Conservation (phyloP, 306 rosid genomes). For the Alnus glutinosa region DNA sequence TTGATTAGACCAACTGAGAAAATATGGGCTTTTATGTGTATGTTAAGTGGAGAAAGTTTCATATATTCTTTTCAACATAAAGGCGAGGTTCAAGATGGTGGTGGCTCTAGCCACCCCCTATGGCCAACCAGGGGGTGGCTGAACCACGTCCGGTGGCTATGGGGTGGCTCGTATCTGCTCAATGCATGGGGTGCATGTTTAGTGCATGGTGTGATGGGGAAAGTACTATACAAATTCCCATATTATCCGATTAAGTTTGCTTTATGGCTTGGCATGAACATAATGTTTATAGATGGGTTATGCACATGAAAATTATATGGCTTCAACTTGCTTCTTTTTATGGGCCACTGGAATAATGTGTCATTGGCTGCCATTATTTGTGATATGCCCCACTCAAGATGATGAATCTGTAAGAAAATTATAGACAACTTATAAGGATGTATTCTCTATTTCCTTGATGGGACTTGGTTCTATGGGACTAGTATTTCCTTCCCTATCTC, state of each 20-base stretch:
- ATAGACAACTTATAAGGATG: neutral
- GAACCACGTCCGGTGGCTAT: too few relatives aligned
- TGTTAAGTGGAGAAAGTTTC: too few relatives aligned
- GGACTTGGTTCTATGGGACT: neutral
- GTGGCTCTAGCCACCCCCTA: too few relatives aligned
- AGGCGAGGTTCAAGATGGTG: too few relatives aligned
- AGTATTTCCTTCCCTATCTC: neutral
- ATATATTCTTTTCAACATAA: too few relatives aligned
- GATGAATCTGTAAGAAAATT: neutral
- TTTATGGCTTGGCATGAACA: neutral
- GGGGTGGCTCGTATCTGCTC: too few relatives aligned
- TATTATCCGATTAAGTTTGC: neutral
- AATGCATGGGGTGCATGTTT: too few relatives aligned
- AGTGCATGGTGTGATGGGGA: neutral
- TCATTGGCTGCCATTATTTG: neutral
- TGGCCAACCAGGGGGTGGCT: too few relatives aligned
- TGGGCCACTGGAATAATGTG: neutral
- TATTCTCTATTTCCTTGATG: neutral
- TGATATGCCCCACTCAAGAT: neutral
- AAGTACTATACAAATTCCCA: neutral
- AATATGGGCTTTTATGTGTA: too few relatives aligned
- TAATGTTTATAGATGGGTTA: neutral
- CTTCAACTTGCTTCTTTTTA: neutral
- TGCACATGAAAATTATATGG: neutral
- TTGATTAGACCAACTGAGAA: too few relatives aligned